A percentile compares a stretch with the other conserved stretches of the same genome.
Evolutionary conservation across 208 protist genomes (phyloP).

Genomic region (Wallacemonas sp.): DNA sequence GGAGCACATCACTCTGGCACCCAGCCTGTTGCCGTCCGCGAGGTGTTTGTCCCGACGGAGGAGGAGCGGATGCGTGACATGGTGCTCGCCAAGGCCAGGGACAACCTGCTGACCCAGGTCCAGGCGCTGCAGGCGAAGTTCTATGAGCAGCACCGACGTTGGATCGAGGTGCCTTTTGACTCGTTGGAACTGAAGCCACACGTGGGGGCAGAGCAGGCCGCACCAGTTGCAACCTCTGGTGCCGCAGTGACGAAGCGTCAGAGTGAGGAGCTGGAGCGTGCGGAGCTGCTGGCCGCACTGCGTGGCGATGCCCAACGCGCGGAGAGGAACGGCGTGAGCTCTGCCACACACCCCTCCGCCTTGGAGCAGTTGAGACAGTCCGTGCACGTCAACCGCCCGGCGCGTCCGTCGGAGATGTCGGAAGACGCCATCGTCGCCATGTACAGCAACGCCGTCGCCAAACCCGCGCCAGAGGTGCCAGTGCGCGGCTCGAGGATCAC

Average conservation of each 20-base stretch:
- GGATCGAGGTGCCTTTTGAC: constrained; percentile 79
- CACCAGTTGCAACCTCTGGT: background rate
- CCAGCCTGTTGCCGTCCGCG: constrained; percentile 20
- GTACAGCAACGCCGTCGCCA: background rate
- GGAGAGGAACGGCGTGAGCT: background rate
- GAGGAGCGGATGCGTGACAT: constrained; percentile 50
- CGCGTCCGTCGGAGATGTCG: constrained; percentile 25
- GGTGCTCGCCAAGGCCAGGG: constrained; percentile 53
- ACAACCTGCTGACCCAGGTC: constrained; percentile 71
- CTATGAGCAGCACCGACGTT: constrained; percentile 72
- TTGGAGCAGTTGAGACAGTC: constrained; percentile 20
- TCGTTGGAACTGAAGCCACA: constrained; percentile 33
- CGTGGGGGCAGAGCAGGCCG: background rate
- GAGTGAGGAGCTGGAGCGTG: constrained; percentile 31
- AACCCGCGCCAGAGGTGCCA: no score
- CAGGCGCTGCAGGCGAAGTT: constrained; percentile 79
- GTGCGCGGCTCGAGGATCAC: background rate
- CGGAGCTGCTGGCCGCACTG: constrained; percentile 25
- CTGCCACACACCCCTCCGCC: background rate
- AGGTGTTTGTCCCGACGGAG: constrained; percentile 48
- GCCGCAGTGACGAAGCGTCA: background rate
- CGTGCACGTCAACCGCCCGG: constrained; percentile 33
- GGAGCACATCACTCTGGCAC: background rate
- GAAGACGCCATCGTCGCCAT: constrained; percentile 19
- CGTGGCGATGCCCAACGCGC: background rate